Conservation (phyloP, 2,329 filamentous ascomycete species). For the Metarhizium guizhouense region DNA sequence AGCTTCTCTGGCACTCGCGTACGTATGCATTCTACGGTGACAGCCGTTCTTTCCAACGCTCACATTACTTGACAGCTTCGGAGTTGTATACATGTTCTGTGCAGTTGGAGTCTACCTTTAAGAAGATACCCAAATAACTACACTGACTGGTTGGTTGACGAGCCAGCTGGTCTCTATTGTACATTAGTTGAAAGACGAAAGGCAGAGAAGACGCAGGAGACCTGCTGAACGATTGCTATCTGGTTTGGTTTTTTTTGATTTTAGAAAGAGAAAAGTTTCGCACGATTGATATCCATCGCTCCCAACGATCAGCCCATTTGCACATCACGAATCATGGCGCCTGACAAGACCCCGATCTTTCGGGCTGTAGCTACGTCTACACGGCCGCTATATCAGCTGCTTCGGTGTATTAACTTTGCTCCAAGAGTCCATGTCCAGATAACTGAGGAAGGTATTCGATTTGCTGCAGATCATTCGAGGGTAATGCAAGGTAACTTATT, state of each 20-base stretch:
- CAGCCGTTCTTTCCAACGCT: neutral
- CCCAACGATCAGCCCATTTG: neutral
- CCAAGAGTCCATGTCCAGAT: slow-evolving; percentile 60
- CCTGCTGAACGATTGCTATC: slow-evolving; percentile 18
- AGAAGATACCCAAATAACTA: slow-evolving; percentile 38
- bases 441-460: slow-evolving; percentile 73
- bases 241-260: slow-evolving; percentile 11
- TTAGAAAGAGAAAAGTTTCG: slow-evolving; percentile 1
- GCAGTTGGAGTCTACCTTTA: slow-evolving; percentile 97
- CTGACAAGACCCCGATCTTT: slow-evolving; percentile 47
- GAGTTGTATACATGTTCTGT: slow-evolving; percentile 97
- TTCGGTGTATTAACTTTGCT: slow-evolving; percentile 50
- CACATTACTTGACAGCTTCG: slow-evolving; percentile 53
- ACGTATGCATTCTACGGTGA: slow-evolving; percentile 29
- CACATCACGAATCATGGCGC: slow-evolving; percentile 15
- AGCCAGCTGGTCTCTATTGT: slow-evolving; percentile 21
- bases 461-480: slow-evolving; percentile 78
- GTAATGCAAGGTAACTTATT: slow-evolving; percentile 70
- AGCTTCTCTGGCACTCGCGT: slow-evolving; percentile 86
- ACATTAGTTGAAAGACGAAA: slow-evolving; percentile 27
- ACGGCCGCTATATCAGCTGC: slow-evolving; percentile 59
- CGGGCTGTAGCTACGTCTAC: slow-evolving; percentile 71
- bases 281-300: slow-evolving; percentile 1
- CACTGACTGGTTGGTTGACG: neutral
- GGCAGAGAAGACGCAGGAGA: slow-evolving; percentile 15